Percentiles rank a stretch among this genome's conserved stretches.
phyloP scores from a whole-genome alignment of 2,329 filamentous ascomycete genomes.

The Cytospora schulzeri region DNA sequence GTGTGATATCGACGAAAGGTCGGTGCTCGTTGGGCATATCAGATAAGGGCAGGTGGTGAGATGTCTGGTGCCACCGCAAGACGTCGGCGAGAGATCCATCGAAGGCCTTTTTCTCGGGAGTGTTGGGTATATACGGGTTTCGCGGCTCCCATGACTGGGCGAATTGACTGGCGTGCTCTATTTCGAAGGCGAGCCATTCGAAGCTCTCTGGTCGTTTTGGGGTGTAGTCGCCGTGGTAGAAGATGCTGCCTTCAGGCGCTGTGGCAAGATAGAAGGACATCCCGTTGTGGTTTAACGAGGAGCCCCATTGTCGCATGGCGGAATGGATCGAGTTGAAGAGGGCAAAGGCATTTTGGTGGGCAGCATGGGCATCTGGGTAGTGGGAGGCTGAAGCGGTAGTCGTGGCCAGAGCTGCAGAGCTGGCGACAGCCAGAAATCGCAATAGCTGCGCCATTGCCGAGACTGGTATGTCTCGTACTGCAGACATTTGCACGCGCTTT shows the following conservation, averaged over 20 bases:
- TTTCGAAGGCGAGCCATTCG: conserved; percentile 65
- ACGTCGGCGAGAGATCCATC: not conserved
- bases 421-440: not conserved
- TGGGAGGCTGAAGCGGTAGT: not conserved
- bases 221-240: conserved; percentile 57
- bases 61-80: not conserved
- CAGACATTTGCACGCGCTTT: not conserved
- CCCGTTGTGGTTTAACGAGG: conserved; percentile 63
- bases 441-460: not conserved
- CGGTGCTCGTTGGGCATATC: not conserved
- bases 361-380: conserved; percentile 1
- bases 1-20: too few relatives aligned
- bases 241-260: conserved; percentile 54
- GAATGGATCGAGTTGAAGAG: conserved; percentile 27
- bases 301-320: conserved; percentile 53
- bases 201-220: conserved; percentile 48
- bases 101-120: not conserved
- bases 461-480: not conserved
- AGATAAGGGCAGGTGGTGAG: not conserved
- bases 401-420: not conserved
- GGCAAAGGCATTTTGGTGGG: conserved; percentile 17
- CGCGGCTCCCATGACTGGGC: conserved; percentile 36
- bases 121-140: too few relatives aligned
- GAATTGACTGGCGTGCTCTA: conserved; percentile 62
- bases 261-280: conserved; percentile 62